phyloP scores from a whole-genome alignment of 192 early-diverging fungal genomes.

The Coemansia reversa region DNA sequence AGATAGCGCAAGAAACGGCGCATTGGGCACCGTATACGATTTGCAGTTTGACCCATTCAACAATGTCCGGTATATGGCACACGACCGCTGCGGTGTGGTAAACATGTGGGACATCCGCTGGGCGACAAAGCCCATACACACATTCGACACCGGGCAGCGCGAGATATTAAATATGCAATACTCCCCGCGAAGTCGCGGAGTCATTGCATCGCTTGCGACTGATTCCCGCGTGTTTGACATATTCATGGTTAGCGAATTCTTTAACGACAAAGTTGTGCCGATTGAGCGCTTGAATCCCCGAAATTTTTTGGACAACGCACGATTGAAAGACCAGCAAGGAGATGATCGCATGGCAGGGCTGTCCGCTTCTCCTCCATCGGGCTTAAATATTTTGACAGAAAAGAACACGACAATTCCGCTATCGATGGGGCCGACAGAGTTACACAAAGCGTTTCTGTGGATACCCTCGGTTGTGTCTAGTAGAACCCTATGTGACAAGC shows the following conservation, averaged over 20 bases:
- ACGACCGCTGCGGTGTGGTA: constrained; percentile 33
- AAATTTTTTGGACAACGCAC: constrained; percentile 28
- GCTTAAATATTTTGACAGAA: constrained; percentile 23
- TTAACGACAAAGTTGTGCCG: constrained; percentile 4
- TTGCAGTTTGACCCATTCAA: constrained; percentile 53
- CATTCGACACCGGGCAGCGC: constrained; percentile 15
- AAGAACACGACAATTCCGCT: constrained; percentile 8
- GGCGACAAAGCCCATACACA: constrained; percentile 28
- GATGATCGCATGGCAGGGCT: constrained; percentile 18
- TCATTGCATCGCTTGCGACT: constrained; percentile 26
- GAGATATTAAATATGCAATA: constrained; percentile 17
- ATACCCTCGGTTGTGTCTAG: constrained; percentile 24
- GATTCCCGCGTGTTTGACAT: constrained; percentile 25
- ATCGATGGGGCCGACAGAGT: background rate
- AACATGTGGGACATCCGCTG: constrained; percentile 54
- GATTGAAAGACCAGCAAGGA: constrained; percentile 30
- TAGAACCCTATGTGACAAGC: constrained; percentile 17
- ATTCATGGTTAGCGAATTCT: constrained; percentile 27
- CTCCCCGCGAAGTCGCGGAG: constrained; percentile 34
- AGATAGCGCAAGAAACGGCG: background rate
- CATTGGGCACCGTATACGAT: constrained; percentile 40
- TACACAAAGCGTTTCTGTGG: constrained; percentile 35
- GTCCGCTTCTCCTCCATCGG: constrained; percentile 20
- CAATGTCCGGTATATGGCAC: constrained; percentile 42
- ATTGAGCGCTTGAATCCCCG: constrained; percentile 11